Base-by-base conservation (phyloP, 2,329 filamentous ascomycete genomes). In the Aaosphaeria arxii region DNA sequence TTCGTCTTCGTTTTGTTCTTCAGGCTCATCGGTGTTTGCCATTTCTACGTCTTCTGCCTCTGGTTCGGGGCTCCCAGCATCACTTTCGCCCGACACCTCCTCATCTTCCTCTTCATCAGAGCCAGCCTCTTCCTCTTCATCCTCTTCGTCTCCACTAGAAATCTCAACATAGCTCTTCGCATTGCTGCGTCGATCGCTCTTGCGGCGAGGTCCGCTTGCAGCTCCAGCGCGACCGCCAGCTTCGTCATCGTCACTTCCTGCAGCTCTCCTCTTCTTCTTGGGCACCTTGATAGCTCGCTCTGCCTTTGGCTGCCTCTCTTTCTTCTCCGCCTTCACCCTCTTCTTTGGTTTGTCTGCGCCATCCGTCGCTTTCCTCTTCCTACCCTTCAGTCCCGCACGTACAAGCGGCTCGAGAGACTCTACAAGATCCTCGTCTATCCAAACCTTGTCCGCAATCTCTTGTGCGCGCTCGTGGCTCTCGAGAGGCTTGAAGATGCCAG, bases 401-500 rank as follows among this genome's bases (percentile, higher is more conserved):
- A 96, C 89, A 41, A 91, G 70, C 17, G 85, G 83, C 56, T 96
- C 91, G 30, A 97, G 76, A 46, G 82, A 79, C 50, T 91, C 87
- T 38, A 89, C 87, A 13, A 77, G 71, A 28, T 86, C 87, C 11
- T 91, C 86, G 1, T 89, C 86, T 7, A 96, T 79, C 66, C 88
- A 96, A 49, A 87, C 86, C 75, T 87, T 95, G 67, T 90, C 86
- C 0, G 91, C 90, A 62, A 96, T 91, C 60, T 89, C 83, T 63
- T 94, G 88, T 1, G 91, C 91, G 43, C 84, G 81, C 30, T 86
- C 82, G 61, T 95, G 91, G 52, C 82, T 89, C 17, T 85, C 81
- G 54, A 97, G 79, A 4, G 84, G 77, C 11, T 80, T 80, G 69
- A 94, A 97, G 11, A 97, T 78, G 1, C 87, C 87, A 30, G 83